Base-by-base conservation (phyloP, 257 asterid genomes). In the Nicotiana otophora region DNA sequence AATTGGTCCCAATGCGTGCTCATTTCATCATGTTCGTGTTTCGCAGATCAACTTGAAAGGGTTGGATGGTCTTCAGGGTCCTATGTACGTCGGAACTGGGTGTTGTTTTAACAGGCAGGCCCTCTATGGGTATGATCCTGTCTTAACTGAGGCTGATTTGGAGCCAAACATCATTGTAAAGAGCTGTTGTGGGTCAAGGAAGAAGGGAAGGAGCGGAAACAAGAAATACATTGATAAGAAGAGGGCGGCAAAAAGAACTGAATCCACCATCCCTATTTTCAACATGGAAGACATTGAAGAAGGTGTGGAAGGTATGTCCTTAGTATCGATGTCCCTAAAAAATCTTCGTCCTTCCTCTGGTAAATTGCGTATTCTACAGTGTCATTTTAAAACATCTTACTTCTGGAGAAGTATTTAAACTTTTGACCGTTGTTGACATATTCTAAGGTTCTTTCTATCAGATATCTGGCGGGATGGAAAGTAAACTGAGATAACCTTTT, bases 71-170 rank as follows among this genome's bases (percentile, higher is more conserved):
- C 91, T 95, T 89, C 98, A 95, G 85, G 97, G 97, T 83, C 98
- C 98, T 15, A 93, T 94, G 72, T 94, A 94, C 48, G 98, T 94
- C 84, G 98, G 98, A 82, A 95, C 98, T 4, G 98, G 98, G 39
- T 95, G 98, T 84, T 95, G 98, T 85, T 95, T 95, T 84, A 95
- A 93, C 86, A 85, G 97, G 88, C 96, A 91, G 70, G 98, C 98
- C 78, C 83, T 95, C 17, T 95, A 95, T 20, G 98, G 98, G 77
- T 95, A 95, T 60, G 98, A 95, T 81, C 98, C 98, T 19, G 91
- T 90, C 78, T 87, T 92, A 83, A 89, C 97, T 10, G 95, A 92
- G 87, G 97, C 89, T 81, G 97, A 93, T 86, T 85, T 93, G 87
- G 94, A 93, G 66, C 97, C 97, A 80, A 92, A 91, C 86, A 89